Evolutionary conservation across 2,329 filamentous ascomycete species (phyloP).

Genomic region (Hypoxylon sp.): DNA sequence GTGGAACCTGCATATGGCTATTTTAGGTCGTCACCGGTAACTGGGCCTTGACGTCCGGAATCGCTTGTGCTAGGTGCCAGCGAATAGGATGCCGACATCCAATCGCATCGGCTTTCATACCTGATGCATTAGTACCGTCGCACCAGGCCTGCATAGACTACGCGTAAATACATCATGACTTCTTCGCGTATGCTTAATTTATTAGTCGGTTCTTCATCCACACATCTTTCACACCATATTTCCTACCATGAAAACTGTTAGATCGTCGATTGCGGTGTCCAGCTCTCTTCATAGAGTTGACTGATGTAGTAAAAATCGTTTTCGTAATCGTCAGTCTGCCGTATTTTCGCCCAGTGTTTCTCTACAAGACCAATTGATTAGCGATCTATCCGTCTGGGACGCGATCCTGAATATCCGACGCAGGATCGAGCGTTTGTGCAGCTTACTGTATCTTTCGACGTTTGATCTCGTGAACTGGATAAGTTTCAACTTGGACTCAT

Average conservation of each 20-base stretch:
- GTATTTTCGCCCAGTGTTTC: slow-evolving; percentile 63
- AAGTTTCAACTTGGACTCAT: slow-evolving; percentile 63
- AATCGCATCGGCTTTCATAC: slow-evolving; percentile 23
- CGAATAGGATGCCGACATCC: slow-evolving; percentile 22
- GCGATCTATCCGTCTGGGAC: slow-evolving; percentile 16
- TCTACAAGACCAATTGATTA: slow-evolving; percentile 52
- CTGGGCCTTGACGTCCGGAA: not conserved
- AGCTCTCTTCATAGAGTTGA: slow-evolving; percentile 71
- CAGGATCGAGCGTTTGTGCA: slow-evolving; percentile 16
- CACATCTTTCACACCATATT: slow-evolving; percentile 22
- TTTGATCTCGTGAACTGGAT: slow-evolving; percentile 63
- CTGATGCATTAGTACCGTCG: slow-evolving; percentile 26
- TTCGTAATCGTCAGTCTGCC: slow-evolving; percentile 63
- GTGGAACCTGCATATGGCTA: slow-evolving; percentile 34
- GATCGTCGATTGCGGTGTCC: slow-evolving; percentile 62
- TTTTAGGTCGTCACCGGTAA: slow-evolving; percentile 10
- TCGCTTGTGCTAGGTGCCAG: not conserved
- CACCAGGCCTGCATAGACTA: slow-evolving; percentile 20
- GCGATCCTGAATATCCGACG: slow-evolving; percentile 8
- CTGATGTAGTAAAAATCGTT: slow-evolving; percentile 72
- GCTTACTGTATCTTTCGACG: slow-evolving; percentile 63
- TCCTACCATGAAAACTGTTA: slow-evolving; percentile 50
- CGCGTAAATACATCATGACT: slow-evolving; percentile 30
- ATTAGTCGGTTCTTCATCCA: slow-evolving; percentile 11
- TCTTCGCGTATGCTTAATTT: slow-evolving; percentile 17